These are phyloP conservation scores for Ogataea henricii DNA, from an alignment of 805 yeast species.

Conservation along the genomic window DNA sequence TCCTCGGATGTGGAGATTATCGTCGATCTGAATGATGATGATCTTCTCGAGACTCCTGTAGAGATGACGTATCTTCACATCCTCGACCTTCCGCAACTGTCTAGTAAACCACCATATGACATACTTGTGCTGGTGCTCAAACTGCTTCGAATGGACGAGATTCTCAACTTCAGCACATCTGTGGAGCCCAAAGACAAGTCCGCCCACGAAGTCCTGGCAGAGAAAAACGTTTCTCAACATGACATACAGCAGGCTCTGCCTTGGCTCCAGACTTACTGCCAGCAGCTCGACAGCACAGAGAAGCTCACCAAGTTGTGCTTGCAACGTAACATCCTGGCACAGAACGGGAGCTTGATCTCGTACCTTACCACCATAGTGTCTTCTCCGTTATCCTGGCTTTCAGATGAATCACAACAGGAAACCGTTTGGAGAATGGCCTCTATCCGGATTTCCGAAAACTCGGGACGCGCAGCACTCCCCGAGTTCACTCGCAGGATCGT, in stretches of 20 bases:
- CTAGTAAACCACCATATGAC: conserved; percentile 45
- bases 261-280: conserved; percentile 48
- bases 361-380: conserved; percentile 54
- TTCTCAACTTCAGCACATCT: conserved; percentile 48
- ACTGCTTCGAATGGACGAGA: conserved; percentile 50
- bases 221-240: conserved; percentile 35
- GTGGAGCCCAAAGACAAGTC: conserved; percentile 14
- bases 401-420: conserved; percentile 36
- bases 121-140: conserved; percentile 48
- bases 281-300: conserved; percentile 28
- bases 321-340: background rate
- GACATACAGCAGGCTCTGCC: conserved; percentile 33
- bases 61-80: conserved; percentile 39
- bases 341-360: conserved; percentile 39
- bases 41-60: background rate
- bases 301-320: conserved; percentile 4
- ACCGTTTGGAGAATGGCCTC: conserved; percentile 58
- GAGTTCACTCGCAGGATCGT: conserved; percentile 61
- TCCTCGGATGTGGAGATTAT: conserved; percentile 25
- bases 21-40: background rate
- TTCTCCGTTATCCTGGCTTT: conserved; percentile 49
- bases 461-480: conserved; percentile 86
- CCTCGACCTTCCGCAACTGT: conserved; percentile 60
- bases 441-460: conserved; percentile 69
- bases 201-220: conserved; percentile 27